Percentiles rank a stretch among this genome's conserved stretches.
phyloP scores from a whole-genome alignment of 2,329 filamentous ascomycete species.

The Ramularia endophylla region DNA sequence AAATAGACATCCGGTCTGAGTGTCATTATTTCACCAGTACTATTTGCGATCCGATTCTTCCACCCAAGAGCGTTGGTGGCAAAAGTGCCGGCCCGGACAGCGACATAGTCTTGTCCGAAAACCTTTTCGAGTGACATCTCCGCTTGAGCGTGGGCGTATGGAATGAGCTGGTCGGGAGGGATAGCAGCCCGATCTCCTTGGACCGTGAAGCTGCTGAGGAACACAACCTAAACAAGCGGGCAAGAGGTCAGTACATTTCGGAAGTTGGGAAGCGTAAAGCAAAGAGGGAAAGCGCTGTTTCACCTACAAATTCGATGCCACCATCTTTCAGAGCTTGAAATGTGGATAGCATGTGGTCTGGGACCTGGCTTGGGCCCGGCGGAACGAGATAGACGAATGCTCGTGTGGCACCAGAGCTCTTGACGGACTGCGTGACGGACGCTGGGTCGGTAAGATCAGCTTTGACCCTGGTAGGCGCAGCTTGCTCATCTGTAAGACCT shows the following conservation, averaged over 20 bases:
- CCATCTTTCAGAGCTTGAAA: no score
- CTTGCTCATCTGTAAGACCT: conserved; percentile 26
- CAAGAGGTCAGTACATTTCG: no score
- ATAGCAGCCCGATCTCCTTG: conserved; percentile 12
- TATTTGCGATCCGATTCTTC: no score
- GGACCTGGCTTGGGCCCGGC: no score
- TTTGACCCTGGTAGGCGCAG: conserved; percentile 32
- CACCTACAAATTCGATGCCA: no score
- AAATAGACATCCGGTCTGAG: conserved; percentile 26
- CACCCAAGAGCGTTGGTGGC: conserved; percentile 38
- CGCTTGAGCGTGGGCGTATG: conserved; percentile 39
- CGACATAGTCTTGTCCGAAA: conserved; percentile 36
- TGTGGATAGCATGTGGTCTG: no score
- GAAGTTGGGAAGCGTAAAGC: conserved; percentile 37
- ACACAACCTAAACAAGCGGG: conserved; percentile 42
- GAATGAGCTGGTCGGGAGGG: conserved; percentile 31
- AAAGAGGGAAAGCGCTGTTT: no score
- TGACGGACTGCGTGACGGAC: conserved; percentile 37
- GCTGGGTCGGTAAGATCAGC: conserved; percentile 43
- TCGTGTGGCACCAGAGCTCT: no score
- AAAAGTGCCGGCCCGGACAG: conserved; percentile 41
- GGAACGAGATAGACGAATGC: no score
- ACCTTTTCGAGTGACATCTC: conserved; percentile 39
- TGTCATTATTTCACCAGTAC: conserved; percentile 31
- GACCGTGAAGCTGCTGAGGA: conserved; percentile 41